Evolutionary conservation across 1,284 basidiomycete species (phyloP), one percentile per base, ranked within the genome.

Genomic region (Paramarasmius palmivorus): DNA sequence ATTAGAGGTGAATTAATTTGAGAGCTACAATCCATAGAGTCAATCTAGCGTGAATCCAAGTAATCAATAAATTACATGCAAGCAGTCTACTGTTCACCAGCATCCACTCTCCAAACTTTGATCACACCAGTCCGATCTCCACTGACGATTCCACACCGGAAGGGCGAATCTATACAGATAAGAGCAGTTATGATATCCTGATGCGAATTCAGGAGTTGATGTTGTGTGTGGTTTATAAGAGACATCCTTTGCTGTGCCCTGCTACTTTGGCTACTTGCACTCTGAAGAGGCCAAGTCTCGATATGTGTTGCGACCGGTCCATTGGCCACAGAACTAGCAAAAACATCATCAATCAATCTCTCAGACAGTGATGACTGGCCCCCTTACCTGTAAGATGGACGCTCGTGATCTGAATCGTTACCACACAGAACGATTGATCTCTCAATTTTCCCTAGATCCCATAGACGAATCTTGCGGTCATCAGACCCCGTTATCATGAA

Each of bases 131-230:
- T 75, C 35, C 90, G 78, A 66, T 96, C 94, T 2, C 89, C 93
- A 58, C 90, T 94, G 9, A 96, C 81, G 40, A 95, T 79, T 3
- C 93, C 92, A 15, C 89, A 89, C 45, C 90, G 78, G 72, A 95
- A 96, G 0, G 93, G 93, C 0, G 88, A 82, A 59, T 96, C 93
- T 50, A 96, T 84, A 57, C 90, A 88, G 0, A 83, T 81, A 20
- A 96, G 68, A 2, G 89, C 84, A 1, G 89, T 92, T 22, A 97
- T 82, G 2, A 90, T 82, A 64, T 96, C 94, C 59, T 90, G 89
- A 64, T 96, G 93, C 1, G 84, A 77, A 63, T 82, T 86, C 44
- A 94, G 71, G 26, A 93, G 69, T 51, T 82, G 85, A 63, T 92
- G 86, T 64, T 95, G 92, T 62, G 86, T 88, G 50, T 88, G 80